Percentiles rank a stretch among this genome's conserved stretches.
Conservation (phyloP, 169 alveolate genomes). For the Blepharisma undulans region DNA sequence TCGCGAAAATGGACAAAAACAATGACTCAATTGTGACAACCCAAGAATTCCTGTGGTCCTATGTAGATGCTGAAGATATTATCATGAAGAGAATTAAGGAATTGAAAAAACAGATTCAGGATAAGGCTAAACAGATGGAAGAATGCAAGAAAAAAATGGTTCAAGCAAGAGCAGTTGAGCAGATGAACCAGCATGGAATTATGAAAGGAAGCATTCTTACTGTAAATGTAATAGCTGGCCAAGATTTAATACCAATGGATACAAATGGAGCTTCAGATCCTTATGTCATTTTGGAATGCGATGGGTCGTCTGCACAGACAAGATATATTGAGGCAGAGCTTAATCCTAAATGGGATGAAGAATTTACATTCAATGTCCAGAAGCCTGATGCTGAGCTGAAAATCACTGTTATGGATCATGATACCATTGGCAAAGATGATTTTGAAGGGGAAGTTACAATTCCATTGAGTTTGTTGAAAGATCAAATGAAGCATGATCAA, state of each 20-base stretch:
- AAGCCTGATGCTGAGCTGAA: slow-evolving; percentile 41
- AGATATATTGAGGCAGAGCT: background rate
- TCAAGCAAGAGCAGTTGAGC: slow-evolving; percentile 30
- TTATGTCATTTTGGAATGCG: background rate
- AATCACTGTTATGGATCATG: slow-evolving; percentile 57
- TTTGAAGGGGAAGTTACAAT: slow-evolving; percentile 55
- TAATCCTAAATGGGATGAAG: slow-evolving; percentile 61
- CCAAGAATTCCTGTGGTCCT: slow-evolving; percentile 28
- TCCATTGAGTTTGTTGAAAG: slow-evolving; percentile 26
- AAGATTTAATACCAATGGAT: slow-evolving; percentile 21
- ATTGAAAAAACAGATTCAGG: slow-evolving; percentile 36
- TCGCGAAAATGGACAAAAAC: slow-evolving; percentile 26
- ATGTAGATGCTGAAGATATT: slow-evolving; percentile 30
- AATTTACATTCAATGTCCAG: slow-evolving; percentile 48
- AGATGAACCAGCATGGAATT: slow-evolving; percentile 46
- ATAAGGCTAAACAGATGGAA: slow-evolving; percentile 38
- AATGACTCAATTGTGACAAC: background rate
- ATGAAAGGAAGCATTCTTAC: slow-evolving; percentile 57
- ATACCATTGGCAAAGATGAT: slow-evolving; percentile 35
- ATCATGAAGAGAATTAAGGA: slow-evolving; percentile 45
- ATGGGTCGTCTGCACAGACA: background rate
- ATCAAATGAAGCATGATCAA: slow-evolving; percentile 57
- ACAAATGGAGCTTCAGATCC: slow-evolving; percentile 14
- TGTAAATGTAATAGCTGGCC: slow-evolving; percentile 47
- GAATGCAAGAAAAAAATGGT: slow-evolving; percentile 36